Conservation (phyloP, 495 filamentous ascomycete genomes). For the Trichoderma reesei region DNA sequence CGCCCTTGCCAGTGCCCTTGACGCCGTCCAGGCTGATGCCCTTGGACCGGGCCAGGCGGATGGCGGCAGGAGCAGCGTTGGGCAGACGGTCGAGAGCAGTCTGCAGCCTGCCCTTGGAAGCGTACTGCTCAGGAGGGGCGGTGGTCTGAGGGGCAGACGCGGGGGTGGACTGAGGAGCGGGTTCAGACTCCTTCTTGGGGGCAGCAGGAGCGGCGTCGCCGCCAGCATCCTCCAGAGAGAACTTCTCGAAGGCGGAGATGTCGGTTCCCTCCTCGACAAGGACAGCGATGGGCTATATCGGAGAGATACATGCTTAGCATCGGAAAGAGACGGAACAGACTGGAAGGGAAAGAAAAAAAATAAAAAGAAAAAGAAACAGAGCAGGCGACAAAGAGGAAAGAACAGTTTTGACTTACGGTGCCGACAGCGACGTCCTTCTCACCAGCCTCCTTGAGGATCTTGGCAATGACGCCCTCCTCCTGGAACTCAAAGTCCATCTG, state of each 20-base stretch:
- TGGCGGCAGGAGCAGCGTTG: conserved; percentile 61
- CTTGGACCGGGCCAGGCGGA: conserved; percentile 75
- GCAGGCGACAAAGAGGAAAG: too few species aligned
- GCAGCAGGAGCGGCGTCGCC: conserved; percentile 58
- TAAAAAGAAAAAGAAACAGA: too few species aligned
- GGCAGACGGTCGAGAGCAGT: conserved; percentile 72
- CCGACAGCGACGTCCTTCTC: conserved; percentile 94
- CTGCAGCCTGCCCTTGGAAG: conserved; percentile 68
- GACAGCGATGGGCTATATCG: conserved; percentile 80
- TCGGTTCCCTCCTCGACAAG: conserved; percentile 87
- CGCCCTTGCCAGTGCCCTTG: conserved; percentile 81
- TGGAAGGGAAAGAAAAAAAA: conserved; percentile 14
- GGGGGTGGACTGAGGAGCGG: conserved; percentile 47
- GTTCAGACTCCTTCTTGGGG: conserved; percentile 53
- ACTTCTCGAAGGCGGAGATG: conserved; percentile 75
- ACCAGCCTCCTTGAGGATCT: conserved; percentile 85
- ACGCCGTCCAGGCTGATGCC: conserved; percentile 68
- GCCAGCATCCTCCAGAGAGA: conserved; percentile 82
- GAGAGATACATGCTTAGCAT: background rate
- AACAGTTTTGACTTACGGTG: conserved; percentile 76
- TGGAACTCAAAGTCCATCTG: conserved; percentile 99
- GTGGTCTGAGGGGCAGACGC: conserved; percentile 48
- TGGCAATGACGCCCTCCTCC: conserved; percentile 92
- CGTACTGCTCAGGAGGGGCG: conserved; percentile 56
- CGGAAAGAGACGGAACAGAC: conserved; percentile 17